Base-by-base conservation (phyloP, 192 early-diverging fungal species). In the Coemansia reversa region DNA sequence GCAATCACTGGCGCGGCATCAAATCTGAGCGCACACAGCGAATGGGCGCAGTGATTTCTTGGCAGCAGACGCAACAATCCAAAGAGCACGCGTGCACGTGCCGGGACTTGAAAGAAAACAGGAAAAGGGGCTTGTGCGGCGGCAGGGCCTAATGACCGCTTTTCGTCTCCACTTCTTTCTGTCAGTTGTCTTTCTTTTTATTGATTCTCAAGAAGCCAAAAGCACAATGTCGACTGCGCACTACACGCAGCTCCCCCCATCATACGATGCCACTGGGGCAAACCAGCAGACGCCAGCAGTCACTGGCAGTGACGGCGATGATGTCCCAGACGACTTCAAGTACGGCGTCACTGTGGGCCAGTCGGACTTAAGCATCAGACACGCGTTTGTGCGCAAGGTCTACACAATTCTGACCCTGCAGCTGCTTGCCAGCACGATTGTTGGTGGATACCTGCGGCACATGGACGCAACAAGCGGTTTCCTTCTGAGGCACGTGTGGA, bases 311-410 rank as follows among this genome's bases (percentile, higher is more conserved):
- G 60, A 27, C 47, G 61, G 60, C 39, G 75, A 81, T 60, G 70
- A 72, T 47, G 55, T 85, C 8, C 84, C 84, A 14, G 82, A 83
- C 55, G 84, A 85, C 69, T 83, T 83, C 59, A 85, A 83, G 33
- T 75, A 74, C 51, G 82, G 82, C 58, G 82, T 81, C 16, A 64
- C 63, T 1, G 82, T 81, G 14, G 48, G 67, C 19, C 76, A 83
- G 67, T 83, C 68, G 4, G 78, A 79, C 66, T 54, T 74, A 7
- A 66, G 55, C 54, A 81, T 85, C 64, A 77, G 84, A 50, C 70
- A 76, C 75, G 86, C 84, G 42, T 89, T 89, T 76, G 69, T 89
- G 28, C 84, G 88, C 73, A 89, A 89, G 76, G 88, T 89, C 0
- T 89, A 89, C 66, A 85, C 86, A 22, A 89, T 92, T 33, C 79